These are phyloP conservation scores for Begonia loranthoides DNA, from an alignment of 306 rosid genomes.

Conservation along the genomic window DNA sequence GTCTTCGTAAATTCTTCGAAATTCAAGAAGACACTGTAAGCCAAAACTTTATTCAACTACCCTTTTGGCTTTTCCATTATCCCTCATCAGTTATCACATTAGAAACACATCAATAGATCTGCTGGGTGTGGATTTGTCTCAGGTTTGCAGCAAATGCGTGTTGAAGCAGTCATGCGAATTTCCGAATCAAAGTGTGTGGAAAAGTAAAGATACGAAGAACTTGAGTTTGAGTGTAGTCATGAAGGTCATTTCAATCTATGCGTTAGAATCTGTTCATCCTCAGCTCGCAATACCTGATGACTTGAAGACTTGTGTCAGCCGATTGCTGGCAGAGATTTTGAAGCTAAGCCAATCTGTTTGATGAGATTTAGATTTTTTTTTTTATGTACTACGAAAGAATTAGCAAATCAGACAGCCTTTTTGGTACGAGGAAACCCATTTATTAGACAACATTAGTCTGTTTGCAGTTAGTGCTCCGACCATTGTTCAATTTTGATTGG, in stretches of 20 bases:
- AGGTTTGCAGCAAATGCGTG: slow-evolving; percentile 38
- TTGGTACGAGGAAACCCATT: no score
- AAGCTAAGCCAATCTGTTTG: slow-evolving; percentile 34
- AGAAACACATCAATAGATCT: no score
- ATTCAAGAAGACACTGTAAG: slow-evolving; percentile 42
- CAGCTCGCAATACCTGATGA: slow-evolving; percentile 38
- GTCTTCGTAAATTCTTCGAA: slow-evolving; percentile 44
- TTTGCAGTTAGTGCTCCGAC: no score
- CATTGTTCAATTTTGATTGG: no score
- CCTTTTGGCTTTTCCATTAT: background rate
- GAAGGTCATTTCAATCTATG: slow-evolving; percentile 39
- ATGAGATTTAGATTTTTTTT: slow-evolving; percentile 1
- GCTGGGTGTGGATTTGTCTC: background rate
- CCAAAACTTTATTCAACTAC: background rate
- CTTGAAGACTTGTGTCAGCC: slow-evolving; percentile 28
- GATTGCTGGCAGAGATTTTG: slow-evolving; percentile 47
- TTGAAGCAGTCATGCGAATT: slow-evolving; percentile 31
- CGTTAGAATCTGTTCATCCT: slow-evolving; percentile 30
- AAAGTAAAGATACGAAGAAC: slow-evolving; percentile 13
- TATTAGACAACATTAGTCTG: no score
- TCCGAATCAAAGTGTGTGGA: slow-evolving; percentile 47
- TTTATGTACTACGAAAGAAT: no score
- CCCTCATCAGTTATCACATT: background rate
- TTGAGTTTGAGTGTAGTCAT: slow-evolving; percentile 27
- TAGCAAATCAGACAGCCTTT: no score